Evolutionary conservation across 2,329 filamentous ascomycete genomes (phyloP).

Genomic region (Colletotrichum gloeosporioides): DNA sequence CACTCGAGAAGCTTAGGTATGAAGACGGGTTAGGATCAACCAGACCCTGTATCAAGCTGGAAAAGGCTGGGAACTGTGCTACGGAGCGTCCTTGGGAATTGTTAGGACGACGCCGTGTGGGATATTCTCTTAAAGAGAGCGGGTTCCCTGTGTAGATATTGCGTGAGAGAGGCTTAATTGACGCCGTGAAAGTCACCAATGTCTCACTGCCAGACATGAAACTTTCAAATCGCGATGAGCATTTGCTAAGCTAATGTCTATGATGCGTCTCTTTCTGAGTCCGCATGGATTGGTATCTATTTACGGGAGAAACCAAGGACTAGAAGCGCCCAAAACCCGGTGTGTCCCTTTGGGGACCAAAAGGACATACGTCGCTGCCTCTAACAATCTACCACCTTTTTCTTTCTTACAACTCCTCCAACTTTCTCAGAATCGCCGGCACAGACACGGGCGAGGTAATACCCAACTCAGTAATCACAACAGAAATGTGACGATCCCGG

Average conservation of each 20-base stretch:
- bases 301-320: background rate
- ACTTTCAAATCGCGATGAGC: background rate
- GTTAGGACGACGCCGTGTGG: background rate
- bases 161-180: constrained; percentile 11
- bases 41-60: background rate
- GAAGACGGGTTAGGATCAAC: background rate
- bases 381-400: background rate
- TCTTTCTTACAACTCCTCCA: constrained; percentile 56
- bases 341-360: background rate
- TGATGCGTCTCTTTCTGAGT: background rate
- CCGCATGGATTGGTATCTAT: constrained; percentile 16
- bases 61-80: background rate
- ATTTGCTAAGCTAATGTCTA: background rate
- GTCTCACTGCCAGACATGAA: background rate
- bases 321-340: background rate
- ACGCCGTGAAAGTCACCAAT: constrained; percentile 6
- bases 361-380: background rate
- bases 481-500: constrained; percentile 82
- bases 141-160: constrained; percentile 8
- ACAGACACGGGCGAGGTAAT: constrained; percentile 86
- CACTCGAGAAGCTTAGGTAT: background rate
- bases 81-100: background rate
- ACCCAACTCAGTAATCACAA: constrained; percentile 91
- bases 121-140: background rate
- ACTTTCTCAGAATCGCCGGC: constrained; percentile 63